Conservation (phyloP, 139 green algal genomes). For the Mesotaenium endlicherianum region DNA sequence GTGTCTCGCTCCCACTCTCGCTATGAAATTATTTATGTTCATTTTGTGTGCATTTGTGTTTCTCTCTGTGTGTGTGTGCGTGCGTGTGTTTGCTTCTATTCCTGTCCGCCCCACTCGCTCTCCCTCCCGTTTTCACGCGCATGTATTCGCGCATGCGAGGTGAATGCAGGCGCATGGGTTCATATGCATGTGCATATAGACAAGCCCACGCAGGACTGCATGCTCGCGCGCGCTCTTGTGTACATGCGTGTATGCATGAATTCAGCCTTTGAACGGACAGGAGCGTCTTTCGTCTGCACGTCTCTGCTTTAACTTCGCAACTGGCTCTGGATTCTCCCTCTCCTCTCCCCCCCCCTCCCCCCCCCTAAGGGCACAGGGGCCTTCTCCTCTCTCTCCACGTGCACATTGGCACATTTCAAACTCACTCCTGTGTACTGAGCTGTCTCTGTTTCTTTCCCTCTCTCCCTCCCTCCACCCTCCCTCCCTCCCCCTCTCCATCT, state of each 20-base stretch:
- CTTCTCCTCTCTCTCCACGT: not conserved
- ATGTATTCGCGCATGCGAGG: not conserved
- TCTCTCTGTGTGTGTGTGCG: too few relatives aligned
- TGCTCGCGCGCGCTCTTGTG: not conserved
- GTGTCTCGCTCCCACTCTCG: not conserved
- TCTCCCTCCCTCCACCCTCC: not conserved
- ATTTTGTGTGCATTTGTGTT: too few relatives aligned
- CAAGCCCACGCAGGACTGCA: not conserved
- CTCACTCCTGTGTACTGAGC: not conserved
- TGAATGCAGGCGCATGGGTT: not conserved
- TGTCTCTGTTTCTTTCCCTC: not conserved
- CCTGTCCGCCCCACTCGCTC: not conserved
- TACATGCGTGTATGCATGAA: not conserved
- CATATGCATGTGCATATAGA: not conserved
- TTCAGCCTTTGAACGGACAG: not conserved
- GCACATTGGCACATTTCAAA: not conserved
- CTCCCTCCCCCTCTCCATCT: slow-evolving; percentile 1
- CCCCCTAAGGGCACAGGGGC: too few relatives aligned
- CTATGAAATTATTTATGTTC: too few relatives aligned
- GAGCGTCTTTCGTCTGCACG: not conserved
- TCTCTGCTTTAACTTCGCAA: not conserved
- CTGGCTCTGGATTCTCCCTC: not conserved
- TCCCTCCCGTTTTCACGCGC: not conserved
- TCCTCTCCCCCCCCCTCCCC: not conserved
- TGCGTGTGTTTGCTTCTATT: not conserved